phyloP scores from a whole-genome alignment of 495 filamentous ascomycete genomes.

The Schizothecium vesticola region DNA sequence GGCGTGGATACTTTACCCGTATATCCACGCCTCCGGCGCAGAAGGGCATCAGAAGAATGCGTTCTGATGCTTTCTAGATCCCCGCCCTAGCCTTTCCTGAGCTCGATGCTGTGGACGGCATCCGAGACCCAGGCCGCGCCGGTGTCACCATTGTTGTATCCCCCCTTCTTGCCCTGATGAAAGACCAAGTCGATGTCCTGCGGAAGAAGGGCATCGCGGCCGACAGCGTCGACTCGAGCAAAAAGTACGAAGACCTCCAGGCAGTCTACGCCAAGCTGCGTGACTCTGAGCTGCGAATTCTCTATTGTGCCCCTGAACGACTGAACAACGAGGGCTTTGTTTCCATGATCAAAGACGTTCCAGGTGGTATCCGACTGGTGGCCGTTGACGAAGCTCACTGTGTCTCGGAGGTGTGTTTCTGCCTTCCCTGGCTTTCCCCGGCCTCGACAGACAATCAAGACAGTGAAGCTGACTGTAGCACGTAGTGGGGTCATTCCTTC shows the following conservation, averaged over 20 bases:
- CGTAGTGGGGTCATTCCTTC: slow-evolving; percentile 54
- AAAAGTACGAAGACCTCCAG: slow-evolving; percentile 41
- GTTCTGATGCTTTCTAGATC: slow-evolving; percentile 28
- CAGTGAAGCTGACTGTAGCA: neutral
- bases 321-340: slow-evolving; percentile 56
- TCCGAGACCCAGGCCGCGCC: slow-evolving; percentile 15
- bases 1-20: too few relatives aligned
- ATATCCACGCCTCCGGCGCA: too few relatives aligned
- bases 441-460: neutral
- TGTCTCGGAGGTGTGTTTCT: slow-evolving; percentile 38
- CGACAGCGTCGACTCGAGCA: slow-evolving; percentile 50
- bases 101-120: slow-evolving; percentile 31
- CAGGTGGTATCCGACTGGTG: slow-evolving; percentile 49
- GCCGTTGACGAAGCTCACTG: slow-evolving; percentile 59
- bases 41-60: too few relatives aligned
- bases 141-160: slow-evolving; percentile 52
- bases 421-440: neutral
- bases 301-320: slow-evolving; percentile 56
- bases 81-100: slow-evolving; percentile 50
- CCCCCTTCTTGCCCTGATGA: slow-evolving; percentile 54
- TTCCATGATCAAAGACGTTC: slow-evolving; percentile 45
- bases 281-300: slow-evolving; percentile 41
- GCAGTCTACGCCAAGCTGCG: slow-evolving; percentile 40
- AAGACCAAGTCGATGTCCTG: slow-evolving; percentile 54
- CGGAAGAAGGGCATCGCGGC: slow-evolving; percentile 42